phyloP scores from a whole-genome alignment of 1,284 basidiomycete genomes.

The Hypsizygus ulmarius region DNA sequence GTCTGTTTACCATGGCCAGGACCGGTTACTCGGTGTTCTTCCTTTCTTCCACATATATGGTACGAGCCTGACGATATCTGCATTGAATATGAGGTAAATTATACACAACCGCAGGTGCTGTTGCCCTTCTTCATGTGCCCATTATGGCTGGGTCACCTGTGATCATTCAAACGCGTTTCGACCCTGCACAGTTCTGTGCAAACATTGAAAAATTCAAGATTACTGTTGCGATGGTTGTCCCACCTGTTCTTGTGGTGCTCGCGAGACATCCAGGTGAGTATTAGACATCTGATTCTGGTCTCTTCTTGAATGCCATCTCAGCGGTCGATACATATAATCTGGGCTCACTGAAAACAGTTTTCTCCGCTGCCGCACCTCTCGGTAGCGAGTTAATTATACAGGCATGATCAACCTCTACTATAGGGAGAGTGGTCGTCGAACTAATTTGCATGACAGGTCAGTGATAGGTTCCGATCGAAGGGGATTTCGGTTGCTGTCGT shows the following conservation, averaged over 20 bases:
- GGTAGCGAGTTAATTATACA: constrained; percentile 56
- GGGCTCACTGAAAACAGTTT: constrained; percentile 55
- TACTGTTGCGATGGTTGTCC: constrained; percentile 69
- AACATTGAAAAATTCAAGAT: constrained; percentile 65
- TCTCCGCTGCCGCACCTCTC: constrained; percentile 84
- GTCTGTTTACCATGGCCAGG: constrained; percentile 29
- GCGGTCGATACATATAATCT: constrained; percentile 73
- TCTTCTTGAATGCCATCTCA: constrained; percentile 9
- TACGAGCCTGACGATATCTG: constrained; percentile 21
- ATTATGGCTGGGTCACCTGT: constrained; percentile 56
- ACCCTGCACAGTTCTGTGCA: constrained; percentile 68
- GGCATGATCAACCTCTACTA: constrained; percentile 30
- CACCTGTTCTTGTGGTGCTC: constrained; percentile 79
- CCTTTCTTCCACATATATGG: constrained; percentile 65
- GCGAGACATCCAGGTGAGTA: constrained; percentile 59
- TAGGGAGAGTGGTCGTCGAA: background rate
- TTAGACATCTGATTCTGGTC: no score
- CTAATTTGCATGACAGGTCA: constrained; percentile 27
- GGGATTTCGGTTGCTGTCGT: constrained; percentile 29
- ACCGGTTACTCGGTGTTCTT: constrained; percentile 50
- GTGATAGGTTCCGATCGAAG: constrained; percentile 30
- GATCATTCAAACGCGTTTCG: constrained; percentile 72
- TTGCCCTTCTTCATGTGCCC: constrained; percentile 61
- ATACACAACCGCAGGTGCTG: constrained; percentile 35
- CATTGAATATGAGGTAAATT: background rate